Evolutionary conservation across 179 eudicot genomes (phyloP).

Genomic region (Carnegiea gigantea): DNA sequence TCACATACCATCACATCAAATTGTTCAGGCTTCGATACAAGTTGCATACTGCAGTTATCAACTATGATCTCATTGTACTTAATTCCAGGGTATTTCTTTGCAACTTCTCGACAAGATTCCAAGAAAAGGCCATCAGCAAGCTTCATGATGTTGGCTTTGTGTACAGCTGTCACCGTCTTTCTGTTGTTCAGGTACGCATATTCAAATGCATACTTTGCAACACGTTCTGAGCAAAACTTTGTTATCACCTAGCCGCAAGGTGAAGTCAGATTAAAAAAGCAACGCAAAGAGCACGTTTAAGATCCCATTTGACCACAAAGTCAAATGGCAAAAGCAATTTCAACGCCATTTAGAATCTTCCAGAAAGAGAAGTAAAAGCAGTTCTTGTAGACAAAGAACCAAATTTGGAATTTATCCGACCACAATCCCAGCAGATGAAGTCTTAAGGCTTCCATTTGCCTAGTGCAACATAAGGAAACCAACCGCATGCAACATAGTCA

Average conservation of each 20-base stretch:
- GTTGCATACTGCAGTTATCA: constrained; percentile 97
- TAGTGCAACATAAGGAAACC: not conserved
- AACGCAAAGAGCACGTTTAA: not conserved
- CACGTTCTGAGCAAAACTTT: constrained; percentile 74
- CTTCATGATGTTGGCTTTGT: constrained; percentile 87
- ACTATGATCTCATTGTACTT: constrained; percentile 75
- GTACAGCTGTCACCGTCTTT: constrained; percentile 78
- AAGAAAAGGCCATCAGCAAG: constrained; percentile 83
- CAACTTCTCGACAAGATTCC: constrained; percentile 76
- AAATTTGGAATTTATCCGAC: not conserved
- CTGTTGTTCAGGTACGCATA: constrained; percentile 84
- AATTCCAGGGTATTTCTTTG: constrained; percentile 69
- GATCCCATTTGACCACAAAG: not conserved
- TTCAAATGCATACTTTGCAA: constrained; percentile 78
- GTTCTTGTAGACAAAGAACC: not conserved
- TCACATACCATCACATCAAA: constrained; percentile 88
- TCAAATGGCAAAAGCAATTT: not conserved
- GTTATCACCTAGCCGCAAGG: constrained; percentile 55
- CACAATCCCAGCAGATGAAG: not conserved
- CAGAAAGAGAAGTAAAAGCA: not conserved
- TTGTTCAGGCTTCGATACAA: constrained; percentile 89
- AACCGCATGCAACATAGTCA: not conserved
- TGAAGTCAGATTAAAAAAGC: constrained; percentile 29
- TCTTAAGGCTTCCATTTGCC: not conserved
- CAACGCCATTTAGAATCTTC: not conserved